Evolutionary conservation across 2,329 filamentous ascomycete species (phyloP).

Genomic region (Ilyonectria robusta): DNA sequence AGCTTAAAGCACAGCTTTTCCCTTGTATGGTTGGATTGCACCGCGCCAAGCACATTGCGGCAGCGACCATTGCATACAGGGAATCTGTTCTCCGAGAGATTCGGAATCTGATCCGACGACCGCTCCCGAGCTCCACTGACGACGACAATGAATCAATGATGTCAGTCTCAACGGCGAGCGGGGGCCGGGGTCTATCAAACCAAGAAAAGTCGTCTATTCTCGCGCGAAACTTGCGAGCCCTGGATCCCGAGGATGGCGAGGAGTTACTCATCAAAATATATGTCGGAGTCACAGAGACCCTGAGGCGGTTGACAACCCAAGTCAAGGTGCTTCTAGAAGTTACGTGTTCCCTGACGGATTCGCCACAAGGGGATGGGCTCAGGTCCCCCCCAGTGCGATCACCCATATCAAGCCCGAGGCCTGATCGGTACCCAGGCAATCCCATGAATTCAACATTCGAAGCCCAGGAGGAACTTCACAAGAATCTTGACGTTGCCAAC

Average conservation of each 20-base stretch:
- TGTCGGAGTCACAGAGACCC: slow-evolving; percentile 86
- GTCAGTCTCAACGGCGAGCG: slow-evolving; percentile 82
- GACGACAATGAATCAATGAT: slow-evolving; percentile 94
- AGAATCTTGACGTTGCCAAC: slow-evolving; percentile 82
- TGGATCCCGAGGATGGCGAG: slow-evolving; percentile 89
- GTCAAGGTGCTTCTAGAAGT: slow-evolving; percentile 96
- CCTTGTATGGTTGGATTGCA: slow-evolving; percentile 84
- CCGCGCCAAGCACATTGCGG: slow-evolving; percentile 82
- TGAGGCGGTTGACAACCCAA: slow-evolving; percentile 88
- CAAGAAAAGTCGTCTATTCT: slow-evolving; percentile 93
- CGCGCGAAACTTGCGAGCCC: slow-evolving; percentile 86
- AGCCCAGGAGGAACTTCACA: slow-evolving; percentile 82
- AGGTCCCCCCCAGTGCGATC: slow-evolving; percentile 66
- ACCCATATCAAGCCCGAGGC: slow-evolving; percentile 66
- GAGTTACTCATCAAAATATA: slow-evolving; percentile 87
- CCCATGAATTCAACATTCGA: slow-evolving; percentile 55
- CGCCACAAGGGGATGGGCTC: slow-evolving; percentile 55
- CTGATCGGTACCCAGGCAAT: slow-evolving; percentile 48
- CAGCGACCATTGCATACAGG: slow-evolving; percentile 87
- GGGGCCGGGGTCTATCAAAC: slow-evolving; percentile 77
- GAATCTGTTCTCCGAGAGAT: slow-evolving; percentile 89
- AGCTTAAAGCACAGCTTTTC: slow-evolving; percentile 78
- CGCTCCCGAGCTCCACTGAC: slow-evolving; percentile 92
- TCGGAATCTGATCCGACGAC: slow-evolving; percentile 84
- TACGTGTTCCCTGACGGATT: slow-evolving; percentile 78